Evolutionary conservation across 495 filamentous ascomycete species (phyloP), one percentile per base, ranked within the genome.

Genomic region (Hyaloscypha hepaticicola): DNA sequence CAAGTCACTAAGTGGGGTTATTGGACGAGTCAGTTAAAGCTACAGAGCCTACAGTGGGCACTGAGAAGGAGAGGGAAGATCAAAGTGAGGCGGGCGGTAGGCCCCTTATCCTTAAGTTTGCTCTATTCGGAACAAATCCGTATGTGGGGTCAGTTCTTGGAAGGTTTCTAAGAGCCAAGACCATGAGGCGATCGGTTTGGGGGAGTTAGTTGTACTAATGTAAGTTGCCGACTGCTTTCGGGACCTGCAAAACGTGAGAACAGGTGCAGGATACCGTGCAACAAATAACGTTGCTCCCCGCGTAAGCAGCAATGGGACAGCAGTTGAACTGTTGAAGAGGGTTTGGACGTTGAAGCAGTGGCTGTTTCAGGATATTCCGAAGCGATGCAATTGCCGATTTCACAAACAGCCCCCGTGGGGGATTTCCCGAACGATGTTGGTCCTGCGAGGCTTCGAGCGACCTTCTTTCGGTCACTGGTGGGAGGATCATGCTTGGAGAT

Each of bases 291-390:
- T 34, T 45, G 38, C 38, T 45, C 19, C 19, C 38, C 38, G 12
- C 11, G 38, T 14, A 16, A 16, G 38, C 38, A 14, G 19, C 38
- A 45, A 45, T 45, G 38, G 1, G 38, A 45, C 31, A 12, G 50
- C 25, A 53, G 50, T 53, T 24, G 50, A 27, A 25, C 24, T 25
- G 8, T 27, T 53, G 50, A 1, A 3, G 27, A 57, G 0, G 28
- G 53, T 57, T 57, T 28, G 25, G 16, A 3, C 9, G 53, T 28
- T 57, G 53, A 57, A 33, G 53, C 53, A 57, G 5, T 33, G 12
- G 27, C 26, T 26, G 53, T 57, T 57, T 57, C 53, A 57, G 25
- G 53, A 29, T 21, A n/a, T 57, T 57, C 26, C 27, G 53, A 26
- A 57, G 53, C 53, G 28, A 45, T 16, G 7, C 14, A 4, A 16